A percentile compares a stretch with the other conserved stretches of the same genome.
Evolutionary conservation across 176 grass and related monocot genomes (phyloP).

Genomic region (Juncus inflexus): DNA sequence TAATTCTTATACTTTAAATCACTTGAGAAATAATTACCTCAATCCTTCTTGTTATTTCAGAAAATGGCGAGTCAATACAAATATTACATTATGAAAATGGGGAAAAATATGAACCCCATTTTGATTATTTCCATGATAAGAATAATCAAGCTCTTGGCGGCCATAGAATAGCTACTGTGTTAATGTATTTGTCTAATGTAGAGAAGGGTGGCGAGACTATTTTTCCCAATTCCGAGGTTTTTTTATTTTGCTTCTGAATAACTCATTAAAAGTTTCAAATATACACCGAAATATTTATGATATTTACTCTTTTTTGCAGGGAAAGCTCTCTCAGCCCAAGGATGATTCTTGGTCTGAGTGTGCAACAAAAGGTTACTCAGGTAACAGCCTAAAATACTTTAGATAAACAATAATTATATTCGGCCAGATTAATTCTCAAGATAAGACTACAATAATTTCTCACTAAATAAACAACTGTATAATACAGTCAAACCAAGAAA

Average conservation of each 20-base stretch:
- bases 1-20: slow-evolving; percentile 16
- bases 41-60: slow-evolving; percentile 30
- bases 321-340: slow-evolving; percentile 59
- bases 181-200: slow-evolving; percentile 84
- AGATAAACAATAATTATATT: background rate
- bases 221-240: slow-evolving; percentile 82
- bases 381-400: slow-evolving; percentile 28
- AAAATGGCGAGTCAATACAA: slow-evolving; percentile 79
- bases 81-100: slow-evolving; percentile 82
- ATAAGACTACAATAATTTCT: background rate
- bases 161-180: slow-evolving; percentile 71
- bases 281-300: background rate
- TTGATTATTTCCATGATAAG: slow-evolving; percentile 86
- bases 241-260: slow-evolving; percentile 9
- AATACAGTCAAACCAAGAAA: slow-evolving; percentile 67
- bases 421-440: background rate
- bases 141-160: slow-evolving; percentile 78
- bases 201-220: slow-evolving; percentile 84
- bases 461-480: background rate
- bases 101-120: slow-evolving; percentile 85
- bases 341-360: slow-evolving; percentile 78
- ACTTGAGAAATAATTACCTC: slow-evolving; percentile 12
- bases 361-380: slow-evolving; percentile 85
- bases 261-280: too few species aligned
- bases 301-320: slow-evolving; percentile 44